These are phyloP conservation scores for Astrocystis sublimbata DNA, from an alignment of 495 filamentous ascomycete genomes.

Conservation along the genomic window DNA sequence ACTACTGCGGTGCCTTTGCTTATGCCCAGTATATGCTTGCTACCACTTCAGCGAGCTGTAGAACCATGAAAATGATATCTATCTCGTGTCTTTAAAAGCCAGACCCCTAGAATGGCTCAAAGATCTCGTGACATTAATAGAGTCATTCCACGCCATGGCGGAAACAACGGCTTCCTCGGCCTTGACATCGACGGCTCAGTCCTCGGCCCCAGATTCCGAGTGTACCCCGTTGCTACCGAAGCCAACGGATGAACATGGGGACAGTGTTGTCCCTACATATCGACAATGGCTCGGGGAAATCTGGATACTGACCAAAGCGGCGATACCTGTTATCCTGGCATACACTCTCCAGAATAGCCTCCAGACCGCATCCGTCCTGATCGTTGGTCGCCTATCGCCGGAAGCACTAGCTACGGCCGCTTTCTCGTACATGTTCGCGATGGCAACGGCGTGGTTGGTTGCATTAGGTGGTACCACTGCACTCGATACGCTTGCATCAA, in stretches of 20 bases:
- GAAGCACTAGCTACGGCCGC: constrained; percentile 81
- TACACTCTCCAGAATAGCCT: constrained; percentile 89
- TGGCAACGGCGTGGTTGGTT: constrained; percentile 88
- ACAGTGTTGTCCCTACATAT: constrained; percentile 17
- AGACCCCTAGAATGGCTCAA: not conserved
- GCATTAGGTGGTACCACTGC: constrained; percentile 91
- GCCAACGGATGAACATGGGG: constrained; percentile 8
- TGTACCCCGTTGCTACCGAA: constrained; percentile 53
- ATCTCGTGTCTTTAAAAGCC: not conserved
- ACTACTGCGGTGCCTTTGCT: not conserved
- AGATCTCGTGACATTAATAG: not conserved
- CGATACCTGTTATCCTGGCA: constrained; percentile 81
- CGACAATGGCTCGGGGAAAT: constrained; percentile 60
- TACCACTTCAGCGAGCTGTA: not conserved
- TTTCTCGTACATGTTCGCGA: constrained; percentile 91
- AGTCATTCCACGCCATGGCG: not conserved
- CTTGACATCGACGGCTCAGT: constrained; percentile 1
- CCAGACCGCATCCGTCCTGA: constrained; percentile 80
- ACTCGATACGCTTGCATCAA: constrained; percentile 83
- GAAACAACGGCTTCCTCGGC: constrained; percentile 11
- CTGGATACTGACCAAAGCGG: constrained; percentile 64
- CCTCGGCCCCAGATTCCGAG: constrained; percentile 34
- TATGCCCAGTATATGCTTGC: not conserved
- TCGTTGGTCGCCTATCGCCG: constrained; percentile 76
- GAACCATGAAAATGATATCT: not conserved